Percentiles rank a stretch among this genome's conserved stretches.
Evolutionary conservation across 169 alveolate species (phyloP).

Genomic region (Blepharisma undulans): DNA sequence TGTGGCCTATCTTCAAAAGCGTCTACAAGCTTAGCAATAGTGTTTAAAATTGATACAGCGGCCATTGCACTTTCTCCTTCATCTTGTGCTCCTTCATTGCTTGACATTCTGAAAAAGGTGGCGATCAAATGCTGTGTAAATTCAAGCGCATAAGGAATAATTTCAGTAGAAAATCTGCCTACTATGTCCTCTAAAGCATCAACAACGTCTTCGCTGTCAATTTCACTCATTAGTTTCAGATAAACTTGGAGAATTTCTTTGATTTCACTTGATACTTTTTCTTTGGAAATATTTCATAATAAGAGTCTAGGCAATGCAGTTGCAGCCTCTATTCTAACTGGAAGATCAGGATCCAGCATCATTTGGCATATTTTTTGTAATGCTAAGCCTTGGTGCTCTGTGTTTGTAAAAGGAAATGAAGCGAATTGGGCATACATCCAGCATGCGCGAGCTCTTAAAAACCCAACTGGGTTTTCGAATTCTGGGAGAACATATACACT

Average conservation of each 20-base stretch:
- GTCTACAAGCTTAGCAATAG: background rate
- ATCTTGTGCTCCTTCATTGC: background rate
- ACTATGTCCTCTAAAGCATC: constrained; percentile 66
- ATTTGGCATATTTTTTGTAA: constrained; percentile 43
- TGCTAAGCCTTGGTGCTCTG: constrained; percentile 40
- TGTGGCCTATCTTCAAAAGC: background rate
- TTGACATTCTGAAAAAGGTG: constrained; percentile 11
- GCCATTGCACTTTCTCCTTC: constrained; percentile 45
- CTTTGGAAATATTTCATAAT: constrained; percentile 44
- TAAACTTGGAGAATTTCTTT: constrained; percentile 61
- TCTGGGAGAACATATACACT: constrained; percentile 53
- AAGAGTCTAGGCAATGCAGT: constrained; percentile 62
- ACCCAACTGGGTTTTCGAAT: constrained; percentile 42
- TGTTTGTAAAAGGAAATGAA: constrained; percentile 8
- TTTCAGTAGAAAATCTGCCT: constrained; percentile 1
- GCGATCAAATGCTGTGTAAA: constrained; percentile 1
- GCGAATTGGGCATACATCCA: constrained; percentile 63
- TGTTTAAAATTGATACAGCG: constrained; percentile 23
- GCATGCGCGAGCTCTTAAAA: constrained; percentile 58
- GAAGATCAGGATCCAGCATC: constrained; percentile 62
- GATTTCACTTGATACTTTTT: constrained; percentile 58
- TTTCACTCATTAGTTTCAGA: constrained; percentile 76
- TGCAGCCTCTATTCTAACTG: constrained; percentile 75
- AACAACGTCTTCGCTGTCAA: constrained; percentile 83
- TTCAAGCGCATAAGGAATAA: constrained; percentile 25